These are phyloP conservation scores for Aquilaria sinensis DNA, from an alignment of 345 rosid genomes.

Conservation along the genomic window DNA sequence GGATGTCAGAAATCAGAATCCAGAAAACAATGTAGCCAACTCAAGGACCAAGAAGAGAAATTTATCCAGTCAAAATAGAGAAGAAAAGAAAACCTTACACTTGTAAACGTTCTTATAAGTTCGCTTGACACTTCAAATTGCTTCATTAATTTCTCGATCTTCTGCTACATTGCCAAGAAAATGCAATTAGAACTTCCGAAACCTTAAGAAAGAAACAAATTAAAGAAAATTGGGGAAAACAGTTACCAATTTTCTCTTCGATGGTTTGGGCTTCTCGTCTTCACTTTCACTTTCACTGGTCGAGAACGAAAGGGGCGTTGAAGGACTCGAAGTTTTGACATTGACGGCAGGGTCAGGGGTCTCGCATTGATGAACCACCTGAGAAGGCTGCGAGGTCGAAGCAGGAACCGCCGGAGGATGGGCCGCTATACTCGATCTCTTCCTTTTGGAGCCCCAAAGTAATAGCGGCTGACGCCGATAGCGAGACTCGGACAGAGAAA, in stretches of 20 bases:
- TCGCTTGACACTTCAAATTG: not conserved
- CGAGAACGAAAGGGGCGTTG: conserved; percentile 28
- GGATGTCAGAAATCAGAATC: not conserved
- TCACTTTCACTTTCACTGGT: conserved; percentile 27
- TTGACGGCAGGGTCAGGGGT: conserved; percentile 2
- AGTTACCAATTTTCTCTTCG: conserved; percentile 13
- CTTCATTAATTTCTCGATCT: conserved; percentile 16
- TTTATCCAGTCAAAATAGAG: not conserved
- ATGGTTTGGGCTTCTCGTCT: conserved; percentile 16
- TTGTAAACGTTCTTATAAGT: conserved; percentile 11
- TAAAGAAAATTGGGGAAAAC: not conserved
- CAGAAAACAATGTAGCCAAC: conserved; percentile 4
- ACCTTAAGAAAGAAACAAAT: not conserved
- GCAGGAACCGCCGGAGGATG: no score
- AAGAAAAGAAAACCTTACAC: conserved; percentile 12
- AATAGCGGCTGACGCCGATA: conserved; percentile 2
- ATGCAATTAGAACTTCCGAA: not conserved
- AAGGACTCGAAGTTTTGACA: conserved; percentile 26
- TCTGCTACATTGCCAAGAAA: conserved; percentile 17
- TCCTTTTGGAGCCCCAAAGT: conserved; percentile 24
- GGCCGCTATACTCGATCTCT: conserved; percentile 18
- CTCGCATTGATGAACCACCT: not conserved
- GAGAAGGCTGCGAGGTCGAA: no score
- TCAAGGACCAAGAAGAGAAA: conserved; percentile 12
- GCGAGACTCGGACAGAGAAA: conserved; percentile 13